These are phyloP conservation scores for Suhomyces prunicola DNA, from an alignment of 805 yeast species.

Conservation along the genomic window DNA sequence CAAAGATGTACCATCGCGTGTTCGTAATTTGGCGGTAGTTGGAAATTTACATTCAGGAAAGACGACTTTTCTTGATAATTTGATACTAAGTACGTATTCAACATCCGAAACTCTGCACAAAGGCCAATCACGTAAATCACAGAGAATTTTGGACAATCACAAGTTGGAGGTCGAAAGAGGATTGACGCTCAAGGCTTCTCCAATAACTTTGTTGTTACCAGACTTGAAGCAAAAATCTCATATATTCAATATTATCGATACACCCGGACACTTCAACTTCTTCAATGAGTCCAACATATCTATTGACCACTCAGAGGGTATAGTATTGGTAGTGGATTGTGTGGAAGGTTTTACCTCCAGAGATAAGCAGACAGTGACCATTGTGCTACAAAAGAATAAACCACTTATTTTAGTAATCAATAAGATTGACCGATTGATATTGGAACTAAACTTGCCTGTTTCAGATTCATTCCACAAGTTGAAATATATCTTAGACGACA, in stretches of 20 bases:
- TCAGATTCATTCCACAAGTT: constrained; percentile 70
- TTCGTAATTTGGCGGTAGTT: constrained; percentile 72
- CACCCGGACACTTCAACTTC: constrained; percentile 92
- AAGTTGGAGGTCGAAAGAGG: constrained; percentile 69
- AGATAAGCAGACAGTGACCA: constrained; percentile 47
- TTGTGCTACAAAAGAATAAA: constrained; percentile 48
- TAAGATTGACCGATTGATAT: constrained; percentile 79
- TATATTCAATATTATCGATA: constrained; percentile 65
- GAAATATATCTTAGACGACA: constrained; percentile 53
- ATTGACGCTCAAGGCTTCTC: constrained; percentile 58
- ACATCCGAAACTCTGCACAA: background rate
- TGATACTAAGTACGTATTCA: constrained; percentile 53
- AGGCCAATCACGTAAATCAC: constrained; percentile 46
- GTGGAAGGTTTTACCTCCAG: constrained; percentile 76
- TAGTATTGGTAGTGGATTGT: constrained; percentile 71
- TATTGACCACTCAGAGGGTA: constrained; percentile 59
- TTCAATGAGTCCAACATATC: constrained; percentile 67
- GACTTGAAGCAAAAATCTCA: constrained; percentile 51
- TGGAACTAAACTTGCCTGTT: constrained; percentile 77
- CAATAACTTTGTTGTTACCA: constrained; percentile 58
- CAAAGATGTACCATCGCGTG: constrained; percentile 52
- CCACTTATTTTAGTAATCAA: constrained; percentile 64
- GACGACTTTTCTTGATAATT: constrained; percentile 68
- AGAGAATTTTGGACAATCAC: constrained; percentile 71
- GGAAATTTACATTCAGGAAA: constrained; percentile 87